Conservation (phyloP, 176 grass and related monocot genomes). For the Oryza brachyantha region DNA sequence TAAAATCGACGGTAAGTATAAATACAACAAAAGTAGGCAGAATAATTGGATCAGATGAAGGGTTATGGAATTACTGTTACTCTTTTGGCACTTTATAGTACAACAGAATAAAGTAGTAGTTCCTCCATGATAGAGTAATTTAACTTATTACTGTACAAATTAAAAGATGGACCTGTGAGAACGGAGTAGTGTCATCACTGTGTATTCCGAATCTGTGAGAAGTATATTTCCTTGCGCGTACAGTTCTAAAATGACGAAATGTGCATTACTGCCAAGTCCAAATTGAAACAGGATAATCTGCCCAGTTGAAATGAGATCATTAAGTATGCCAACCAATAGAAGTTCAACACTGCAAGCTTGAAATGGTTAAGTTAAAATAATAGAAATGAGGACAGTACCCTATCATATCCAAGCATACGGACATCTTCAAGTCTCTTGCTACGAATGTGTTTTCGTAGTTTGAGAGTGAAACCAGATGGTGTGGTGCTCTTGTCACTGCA, state of each 20-base stretch:
- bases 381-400: slow-evolving; percentile 48
- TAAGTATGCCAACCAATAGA: slow-evolving; percentile 10
- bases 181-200: slow-evolving; percentile 90
- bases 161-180: slow-evolving; percentile 71
- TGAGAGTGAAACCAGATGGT: slow-evolving; percentile 94
- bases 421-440: slow-evolving; percentile 95
- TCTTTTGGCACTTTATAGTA: not conserved
- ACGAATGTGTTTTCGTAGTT: slow-evolving; percentile 84
- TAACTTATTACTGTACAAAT: not conserved
- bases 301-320: slow-evolving; percentile 21
- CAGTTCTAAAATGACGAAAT: slow-evolving; percentile 85
- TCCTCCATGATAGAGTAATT: not conserved
- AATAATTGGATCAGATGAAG: not conserved
- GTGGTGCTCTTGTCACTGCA: slow-evolving; percentile 88
- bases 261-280: slow-evolving; percentile 75
- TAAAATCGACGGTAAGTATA: slow-evolving; percentile 24
- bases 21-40: not conserved
- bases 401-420: slow-evolving; percentile 93
- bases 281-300: slow-evolving; percentile 98
- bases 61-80: not conserved
- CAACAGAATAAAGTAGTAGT: not conserved
- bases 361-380: slow-evolving; percentile 16
- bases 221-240: slow-evolving; percentile 98
- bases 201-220: slow-evolving; percentile 86
- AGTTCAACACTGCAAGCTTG: not conserved